Base-by-base conservation (phyloP, 768 basidiomycete genomes). In the Multifurca ochricompacta region DNA sequence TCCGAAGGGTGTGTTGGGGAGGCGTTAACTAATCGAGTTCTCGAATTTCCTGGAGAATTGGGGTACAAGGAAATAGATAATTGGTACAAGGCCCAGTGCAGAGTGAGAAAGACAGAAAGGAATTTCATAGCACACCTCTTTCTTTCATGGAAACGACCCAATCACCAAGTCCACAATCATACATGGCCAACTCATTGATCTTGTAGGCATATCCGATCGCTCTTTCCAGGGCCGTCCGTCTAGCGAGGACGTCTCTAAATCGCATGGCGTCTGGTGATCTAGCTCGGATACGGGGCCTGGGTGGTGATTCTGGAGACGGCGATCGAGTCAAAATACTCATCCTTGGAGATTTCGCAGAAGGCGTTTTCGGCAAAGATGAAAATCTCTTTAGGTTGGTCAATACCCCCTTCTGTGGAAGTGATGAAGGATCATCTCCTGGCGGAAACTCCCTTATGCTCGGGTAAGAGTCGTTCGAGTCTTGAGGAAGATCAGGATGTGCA, bases 171-270 rank as follows among this genome's bases (percentile, higher is more conserved):
- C 91, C 89, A 61, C 85, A 85, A 62, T 91, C 86, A 63, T 80
- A 82, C 56, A 75, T 71, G 51, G 80, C 80, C 18, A 94, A 67
- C 65, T 92, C 88, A 63, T 90, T 89, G 59, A 93, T 88, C 71
- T 91, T 93, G 60, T 74, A 71, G 23, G 86, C 84, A 62, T 93
- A 94, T 34, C 82, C 79, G 21, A 70, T 65, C 55, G 84, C 87
- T 44, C 91, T 77, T 62, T 92, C 91, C 4, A 79, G 56, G 2
- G 84, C 62, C 27, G 74, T 82, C 59, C 72, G 77, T 67, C 76
- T 75, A 13, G 68, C 64, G 28, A 74, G 62, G 3, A 93, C 74
- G 63, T 94, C 88, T 40, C 75, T 71, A 62, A 77, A 87, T 59
- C 76, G 75, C 81, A 93, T 79, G 11, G 87, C 85, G 40, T 81